Conservation (phyloP, 2,329 filamentous ascomycete species). For the Aaosphaeria pasadenensis region DNA sequence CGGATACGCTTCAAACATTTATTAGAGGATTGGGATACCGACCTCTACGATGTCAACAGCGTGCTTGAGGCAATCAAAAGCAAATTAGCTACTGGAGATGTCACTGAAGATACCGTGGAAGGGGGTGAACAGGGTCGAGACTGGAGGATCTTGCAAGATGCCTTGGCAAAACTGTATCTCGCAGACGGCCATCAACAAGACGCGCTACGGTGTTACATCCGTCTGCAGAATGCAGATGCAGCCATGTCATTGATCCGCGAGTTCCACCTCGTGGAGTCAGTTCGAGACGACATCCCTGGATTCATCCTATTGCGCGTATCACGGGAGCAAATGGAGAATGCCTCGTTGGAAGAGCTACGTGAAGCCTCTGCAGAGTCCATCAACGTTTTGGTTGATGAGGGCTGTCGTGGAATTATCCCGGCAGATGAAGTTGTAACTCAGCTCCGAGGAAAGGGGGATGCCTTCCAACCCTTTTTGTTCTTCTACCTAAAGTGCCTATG, state of each 20-base stretch:
- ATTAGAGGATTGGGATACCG: slow-evolving; percentile 77
- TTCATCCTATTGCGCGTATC: slow-evolving; percentile 86
- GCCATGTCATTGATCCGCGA: slow-evolving; percentile 84
- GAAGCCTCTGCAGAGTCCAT: slow-evolving; percentile 80
- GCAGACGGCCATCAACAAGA: slow-evolving; percentile 78
- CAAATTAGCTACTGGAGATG: slow-evolving; percentile 72
- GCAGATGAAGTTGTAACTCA: slow-evolving; percentile 77
- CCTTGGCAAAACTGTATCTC: slow-evolving; percentile 79
- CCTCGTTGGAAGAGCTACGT: slow-evolving; percentile 69
- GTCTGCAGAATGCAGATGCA: slow-evolving; percentile 85
- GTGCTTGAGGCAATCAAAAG: slow-evolving; percentile 78
- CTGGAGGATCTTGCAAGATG: slow-evolving; percentile 86
- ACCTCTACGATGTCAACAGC: slow-evolving; percentile 75
- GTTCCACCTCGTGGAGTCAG: slow-evolving; percentile 83
- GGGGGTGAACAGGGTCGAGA: slow-evolving; percentile 71
- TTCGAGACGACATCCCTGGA: slow-evolving; percentile 84
- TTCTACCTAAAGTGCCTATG: slow-evolving; percentile 89
- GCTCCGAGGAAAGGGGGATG: slow-evolving; percentile 60
- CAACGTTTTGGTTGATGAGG: slow-evolving; percentile 82
- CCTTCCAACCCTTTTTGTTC: slow-evolving; percentile 72
- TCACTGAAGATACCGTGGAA: slow-evolving; percentile 73
- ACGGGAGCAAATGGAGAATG: slow-evolving; percentile 63
- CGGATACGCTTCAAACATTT: slow-evolving; percentile 73
- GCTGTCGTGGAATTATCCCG: slow-evolving; percentile 80
- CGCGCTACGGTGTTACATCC: slow-evolving; percentile 84